These are phyloP conservation scores for Begonia masoniana DNA, from an alignment of 306 rosid genomes.

Conservation along the genomic window DNA sequence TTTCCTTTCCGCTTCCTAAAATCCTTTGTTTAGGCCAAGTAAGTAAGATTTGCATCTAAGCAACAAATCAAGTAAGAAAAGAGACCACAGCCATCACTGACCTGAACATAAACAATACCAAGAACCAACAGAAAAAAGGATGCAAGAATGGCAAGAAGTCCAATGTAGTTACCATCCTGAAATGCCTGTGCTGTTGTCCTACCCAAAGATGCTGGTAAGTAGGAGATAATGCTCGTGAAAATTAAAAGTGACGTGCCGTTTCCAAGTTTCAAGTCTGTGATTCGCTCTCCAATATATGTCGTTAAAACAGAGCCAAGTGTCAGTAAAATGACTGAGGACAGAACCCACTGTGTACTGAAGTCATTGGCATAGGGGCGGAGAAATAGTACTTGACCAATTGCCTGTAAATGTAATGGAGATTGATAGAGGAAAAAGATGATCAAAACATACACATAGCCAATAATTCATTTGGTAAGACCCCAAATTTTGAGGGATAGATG, in stretches of 20 bases:
- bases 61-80: background rate
- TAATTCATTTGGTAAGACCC: background rate
- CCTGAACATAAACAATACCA: slow-evolving; percentile 97
- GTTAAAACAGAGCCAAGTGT: slow-evolving; percentile 84
- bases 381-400: slow-evolving; percentile 88
- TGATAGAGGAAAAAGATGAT: slow-evolving; percentile 7
- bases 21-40: slow-evolving; percentile 28
- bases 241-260: slow-evolving; percentile 94
- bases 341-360: slow-evolving; percentile 64
- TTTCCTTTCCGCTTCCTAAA: slow-evolving; percentile 98
- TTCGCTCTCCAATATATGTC: slow-evolving; percentile 77
- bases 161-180: slow-evolving; percentile 75
- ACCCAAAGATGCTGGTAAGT: slow-evolving; percentile 96
- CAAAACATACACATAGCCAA: background rate
- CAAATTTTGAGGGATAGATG: background rate
- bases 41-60: slow-evolving; percentile 5
- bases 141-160: slow-evolving; percentile 51
- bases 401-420: slow-evolving; percentile 32
- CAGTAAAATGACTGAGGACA: slow-evolving; percentile 67
- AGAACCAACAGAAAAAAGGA: slow-evolving; percentile 81
- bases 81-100: slow-evolving; percentile 19
- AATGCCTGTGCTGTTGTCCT: slow-evolving; percentile 62
- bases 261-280: slow-evolving; percentile 89
- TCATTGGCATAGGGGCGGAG: slow-evolving; percentile 92
- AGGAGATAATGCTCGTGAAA: slow-evolving; percentile 92